A percentile compares a stretch with the other conserved stretches of the same genome.
These are phyloP conservation scores for Prunus kanzakura DNA, from an alignment of 306 rosid genomes.

Conservation along the genomic window DNA sequence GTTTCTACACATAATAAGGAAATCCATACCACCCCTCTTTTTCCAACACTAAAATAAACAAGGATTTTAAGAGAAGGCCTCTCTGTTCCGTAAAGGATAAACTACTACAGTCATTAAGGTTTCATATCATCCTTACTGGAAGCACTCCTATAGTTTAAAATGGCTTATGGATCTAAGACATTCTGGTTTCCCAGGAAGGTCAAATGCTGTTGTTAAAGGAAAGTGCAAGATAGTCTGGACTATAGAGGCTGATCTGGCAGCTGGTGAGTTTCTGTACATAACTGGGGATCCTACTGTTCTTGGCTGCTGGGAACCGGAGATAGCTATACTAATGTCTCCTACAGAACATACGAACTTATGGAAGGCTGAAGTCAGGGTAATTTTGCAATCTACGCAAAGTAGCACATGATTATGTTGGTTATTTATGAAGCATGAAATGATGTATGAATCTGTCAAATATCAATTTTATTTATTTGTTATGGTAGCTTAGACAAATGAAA, in stretches of 20 bases:
- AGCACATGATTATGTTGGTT: slow-evolving; percentile 7
- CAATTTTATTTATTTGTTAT: not conserved
- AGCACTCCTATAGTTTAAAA: slow-evolving; percentile 24
- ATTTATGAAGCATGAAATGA: not conserved
- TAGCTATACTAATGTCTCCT: slow-evolving; percentile 74
- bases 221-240: slow-evolving; percentile 68
- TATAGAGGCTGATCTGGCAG: slow-evolving; percentile 75
- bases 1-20: not conserved
- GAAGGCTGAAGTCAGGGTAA: slow-evolving; percentile 84
- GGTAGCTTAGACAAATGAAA: not conserved
- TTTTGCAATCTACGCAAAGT: slow-evolving; percentile 1
- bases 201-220: slow-evolving; percentile 43
- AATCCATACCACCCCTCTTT: not conserved
- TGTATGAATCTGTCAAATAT: not conserved
- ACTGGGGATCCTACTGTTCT: slow-evolving; percentile 79
- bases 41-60: not conserved
- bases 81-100: not conserved
- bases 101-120: not conserved
- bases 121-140: slow-evolving; percentile 14
- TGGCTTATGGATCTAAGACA: slow-evolving; percentile 41
- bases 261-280: slow-evolving; percentile 71
- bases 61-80: not conserved
- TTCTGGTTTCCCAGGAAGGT: slow-evolving; percentile 53
- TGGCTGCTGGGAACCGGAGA: slow-evolving; percentile 87
- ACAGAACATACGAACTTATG: slow-evolving; percentile 65